Percentiles rank a stretch among this genome's conserved stretches.
phyloP scores from a whole-genome alignment of 2,329 filamentous ascomycete genomes.

The Paraphaeosphaeria sporulosa region DNA sequence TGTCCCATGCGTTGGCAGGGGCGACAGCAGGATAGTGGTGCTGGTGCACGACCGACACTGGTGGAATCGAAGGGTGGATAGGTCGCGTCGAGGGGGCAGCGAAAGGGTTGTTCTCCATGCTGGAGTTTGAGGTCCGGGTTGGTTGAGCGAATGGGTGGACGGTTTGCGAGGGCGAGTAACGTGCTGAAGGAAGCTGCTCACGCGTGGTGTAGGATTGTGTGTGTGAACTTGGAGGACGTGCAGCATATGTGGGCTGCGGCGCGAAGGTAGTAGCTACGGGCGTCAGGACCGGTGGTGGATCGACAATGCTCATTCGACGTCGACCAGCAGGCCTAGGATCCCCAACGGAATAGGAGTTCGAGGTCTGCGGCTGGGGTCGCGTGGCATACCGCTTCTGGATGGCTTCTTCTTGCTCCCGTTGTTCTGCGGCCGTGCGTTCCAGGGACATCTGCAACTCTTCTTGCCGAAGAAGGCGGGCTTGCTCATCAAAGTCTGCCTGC shows the following conservation, averaged over 20 bases:
- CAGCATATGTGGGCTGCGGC: constrained; percentile 21
- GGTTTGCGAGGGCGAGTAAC: constrained; percentile 28
- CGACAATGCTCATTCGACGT: constrained; percentile 32
- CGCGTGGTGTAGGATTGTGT: constrained; percentile 26
- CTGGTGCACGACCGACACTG: constrained; percentile 24
- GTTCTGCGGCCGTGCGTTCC: constrained; percentile 27
- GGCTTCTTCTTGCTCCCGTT: constrained; percentile 25
- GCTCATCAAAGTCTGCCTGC: constrained; percentile 17
- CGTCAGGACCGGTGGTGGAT: constrained; percentile 22
- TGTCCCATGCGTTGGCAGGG: constrained; percentile 34
- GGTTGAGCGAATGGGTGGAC: constrained; percentile 29
- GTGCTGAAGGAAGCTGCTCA: constrained; percentile 29
- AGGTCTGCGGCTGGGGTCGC: constrained; percentile 26
- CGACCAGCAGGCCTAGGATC: constrained; percentile 11
- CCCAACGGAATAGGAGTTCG: constrained; percentile 14
- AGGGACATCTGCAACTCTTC: constrained; percentile 26
- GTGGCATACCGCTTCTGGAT: constrained; percentile 31
- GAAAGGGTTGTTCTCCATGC: constrained; percentile 28
- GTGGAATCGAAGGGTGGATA: constrained; percentile 18
- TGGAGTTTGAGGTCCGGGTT: constrained; percentile 16
- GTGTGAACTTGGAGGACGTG: constrained; percentile 27
- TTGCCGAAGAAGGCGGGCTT: constrained; percentile 17
- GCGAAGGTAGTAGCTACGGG: constrained; percentile 21
- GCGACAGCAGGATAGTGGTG: constrained; percentile 16
- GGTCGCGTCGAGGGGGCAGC: constrained; percentile 21